Evolutionary conservation across 2,329 filamentous ascomycete species (phyloP).

Genomic region (Xylaria sp.): DNA sequence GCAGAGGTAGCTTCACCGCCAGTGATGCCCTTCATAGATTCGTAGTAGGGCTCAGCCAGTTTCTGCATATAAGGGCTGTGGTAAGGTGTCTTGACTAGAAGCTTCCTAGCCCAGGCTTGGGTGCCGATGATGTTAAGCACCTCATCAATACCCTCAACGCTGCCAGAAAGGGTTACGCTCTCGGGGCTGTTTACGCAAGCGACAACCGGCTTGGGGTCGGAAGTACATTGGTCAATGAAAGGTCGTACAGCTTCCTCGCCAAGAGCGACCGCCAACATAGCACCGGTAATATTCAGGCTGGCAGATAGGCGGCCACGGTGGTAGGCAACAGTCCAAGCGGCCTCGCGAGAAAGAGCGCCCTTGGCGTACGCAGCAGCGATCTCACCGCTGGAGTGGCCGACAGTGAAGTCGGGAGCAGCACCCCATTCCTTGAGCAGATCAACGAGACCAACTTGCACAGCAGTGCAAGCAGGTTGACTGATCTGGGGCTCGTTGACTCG

Average conservation of each 20-base stretch:
- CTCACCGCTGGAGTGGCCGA: slow-evolving; percentile 50
- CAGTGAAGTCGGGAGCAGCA: slow-evolving; percentile 40
- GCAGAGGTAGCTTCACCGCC: slow-evolving; percentile 18
- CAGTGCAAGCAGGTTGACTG: slow-evolving; percentile 39
- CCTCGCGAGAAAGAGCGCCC: slow-evolving; percentile 43
- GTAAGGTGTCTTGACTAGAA: slow-evolving; percentile 50
- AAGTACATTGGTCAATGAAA: slow-evolving; percentile 35
- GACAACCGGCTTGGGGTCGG: slow-evolving; percentile 36
- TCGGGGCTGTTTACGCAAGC: slow-evolving; percentile 41
- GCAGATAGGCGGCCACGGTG: slow-evolving; percentile 38
- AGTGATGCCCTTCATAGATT: slow-evolving; percentile 35
- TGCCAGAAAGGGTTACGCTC: slow-evolving; percentile 41
- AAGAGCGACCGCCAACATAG: slow-evolving; percentile 40
- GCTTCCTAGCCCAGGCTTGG: slow-evolving; percentile 42
- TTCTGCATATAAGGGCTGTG: slow-evolving; percentile 50
- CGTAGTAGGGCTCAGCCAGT: slow-evolving; percentile 42
- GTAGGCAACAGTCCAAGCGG: slow-evolving; percentile 40
- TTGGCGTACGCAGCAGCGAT: slow-evolving; percentile 51
- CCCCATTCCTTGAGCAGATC: slow-evolving; percentile 40
- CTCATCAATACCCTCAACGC: slow-evolving; percentile 38
- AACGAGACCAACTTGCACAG: slow-evolving; percentile 37
- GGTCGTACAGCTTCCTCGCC: slow-evolving; percentile 32
- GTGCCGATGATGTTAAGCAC: slow-evolving; percentile 38
- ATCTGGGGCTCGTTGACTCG: slow-evolving; percentile 40
- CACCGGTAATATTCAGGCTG: slow-evolving; percentile 34